These are phyloP conservation scores for Centrapalus pauciflorus DNA, from an alignment of 129 eudicot genomes.

Conservation along the genomic window DNA sequence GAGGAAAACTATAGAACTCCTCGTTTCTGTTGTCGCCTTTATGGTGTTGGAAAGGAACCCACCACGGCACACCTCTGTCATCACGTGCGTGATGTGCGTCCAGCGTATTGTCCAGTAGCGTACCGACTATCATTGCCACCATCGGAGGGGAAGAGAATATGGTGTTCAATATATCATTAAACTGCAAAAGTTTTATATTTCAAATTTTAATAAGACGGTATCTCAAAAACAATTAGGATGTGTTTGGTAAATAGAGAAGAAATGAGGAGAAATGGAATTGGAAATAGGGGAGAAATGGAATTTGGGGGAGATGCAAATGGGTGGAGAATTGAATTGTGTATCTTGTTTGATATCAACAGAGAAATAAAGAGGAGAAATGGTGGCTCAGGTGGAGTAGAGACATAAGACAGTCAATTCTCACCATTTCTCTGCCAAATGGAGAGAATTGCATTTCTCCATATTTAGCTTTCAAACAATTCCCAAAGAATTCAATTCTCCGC, in stretches of 20 bases:
- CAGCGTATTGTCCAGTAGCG: slow-evolving; percentile 72
- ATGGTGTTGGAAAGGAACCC: slow-evolving; percentile 75
- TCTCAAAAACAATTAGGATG: neutral
- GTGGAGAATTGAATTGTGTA: too few relatives aligned
- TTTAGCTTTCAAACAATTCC: too few relatives aligned
- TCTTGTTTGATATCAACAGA: too few relatives aligned
- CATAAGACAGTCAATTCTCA: too few relatives aligned
- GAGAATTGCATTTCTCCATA: too few relatives aligned
- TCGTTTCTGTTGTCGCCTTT: slow-evolving; percentile 81
- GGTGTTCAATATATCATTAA: slow-evolving; percentile 76
- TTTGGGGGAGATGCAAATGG: too few relatives aligned
- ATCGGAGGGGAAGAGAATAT: slow-evolving; percentile 82
- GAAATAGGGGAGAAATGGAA: too few relatives aligned
- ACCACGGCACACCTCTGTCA: slow-evolving; percentile 94
- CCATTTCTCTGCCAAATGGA: too few relatives aligned
- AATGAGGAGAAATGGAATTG: too few relatives aligned
- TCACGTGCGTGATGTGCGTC: slow-evolving; percentile 45
- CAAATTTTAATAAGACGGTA: neutral
- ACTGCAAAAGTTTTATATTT: slow-evolving; percentile 43
- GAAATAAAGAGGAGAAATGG: too few relatives aligned
- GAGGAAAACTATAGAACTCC: slow-evolving; percentile 81
- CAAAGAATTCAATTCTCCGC: too few relatives aligned
- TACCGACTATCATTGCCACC: slow-evolving; percentile 79
- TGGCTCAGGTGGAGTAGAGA: too few relatives aligned
- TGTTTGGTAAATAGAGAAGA: neutral